Base-by-base conservation (phyloP, 2,329 filamentous ascomycete species). In the Epichloe typhina region DNA sequence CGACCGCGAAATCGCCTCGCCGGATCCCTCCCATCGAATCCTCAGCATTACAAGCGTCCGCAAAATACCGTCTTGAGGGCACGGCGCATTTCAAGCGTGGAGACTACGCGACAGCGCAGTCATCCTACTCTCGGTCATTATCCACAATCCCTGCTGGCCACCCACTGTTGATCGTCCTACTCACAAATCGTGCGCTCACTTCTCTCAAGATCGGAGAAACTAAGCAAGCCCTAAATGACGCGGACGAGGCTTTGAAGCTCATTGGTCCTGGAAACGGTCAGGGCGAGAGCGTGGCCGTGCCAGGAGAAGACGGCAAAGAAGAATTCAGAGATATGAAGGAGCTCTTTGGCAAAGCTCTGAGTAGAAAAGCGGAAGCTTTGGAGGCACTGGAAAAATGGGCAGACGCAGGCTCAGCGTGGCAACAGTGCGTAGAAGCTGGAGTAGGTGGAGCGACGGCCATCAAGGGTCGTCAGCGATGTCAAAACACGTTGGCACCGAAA, bases 321-420 rank as follows among this genome's bases (percentile, higher is more conserved):
- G 75, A 83, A 51, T 71, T 72, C 19, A 93, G 94, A 57, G 84
- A 91, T 46, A 95, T 98, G 87, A 85, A 81, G 55, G 90, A 95
- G 17, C 86, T 95, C 55, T 97, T 86, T 62, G 90, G 88, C 49
- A 98, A 97, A 66, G 91, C 91, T 0, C 71, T 97, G 33, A 91
- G 87, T 69, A 84, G 93, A 50, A 97, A 97, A 71, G 93, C 93
- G 1, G 93, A 98, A 68, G 93, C 89, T 1, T 74, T 97, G 7
- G 93, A 98, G 66, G 86, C 95, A 62, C 84, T 98, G 74, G 93
- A 98, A 69, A 88, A 85, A 63, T 98, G 91, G 91, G 69, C 72
- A 3, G 91, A 97, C 47, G 93, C 93, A 1, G 82, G 81, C 0
- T 70, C 73, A 2, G 82, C 86, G 0, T 98, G 93, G 93, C 82